Conservation (phyloP, 2,329 filamentous ascomycete species). For the Pezicula neosporulosa region DNA sequence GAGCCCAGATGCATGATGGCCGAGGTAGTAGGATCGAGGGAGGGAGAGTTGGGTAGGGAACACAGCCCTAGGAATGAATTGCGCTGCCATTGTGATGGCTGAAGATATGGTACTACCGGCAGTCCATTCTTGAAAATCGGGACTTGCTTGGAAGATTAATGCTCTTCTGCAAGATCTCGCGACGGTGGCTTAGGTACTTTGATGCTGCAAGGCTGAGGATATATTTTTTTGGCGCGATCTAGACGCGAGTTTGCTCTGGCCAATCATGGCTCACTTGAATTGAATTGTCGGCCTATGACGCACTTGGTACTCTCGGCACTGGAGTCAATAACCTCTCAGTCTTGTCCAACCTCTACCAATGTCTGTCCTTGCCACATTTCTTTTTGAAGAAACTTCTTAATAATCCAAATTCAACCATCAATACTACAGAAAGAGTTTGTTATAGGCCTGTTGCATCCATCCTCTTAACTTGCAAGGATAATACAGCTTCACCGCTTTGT, state of each 20-base stretch:
- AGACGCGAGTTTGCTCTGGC: neutral
- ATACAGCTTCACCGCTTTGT: no score
- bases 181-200: neutral
- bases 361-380: no score
- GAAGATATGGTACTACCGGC: neutral
- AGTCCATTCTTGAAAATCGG: neutral
- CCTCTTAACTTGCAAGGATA: no score
- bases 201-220: neutral
- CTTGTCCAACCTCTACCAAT: no score
- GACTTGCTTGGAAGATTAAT: neutral
- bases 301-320: no score
- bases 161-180: neutral
- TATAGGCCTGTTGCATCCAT: no score
- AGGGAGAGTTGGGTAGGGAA: constrained; percentile 74
- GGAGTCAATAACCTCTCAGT: no score
- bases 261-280: no score
- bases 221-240: neutral
- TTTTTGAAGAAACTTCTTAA: no score
- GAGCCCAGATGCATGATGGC: constrained; percentile 83
- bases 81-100: constrained; percentile 5
- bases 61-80: constrained; percentile 68
- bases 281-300: no score
- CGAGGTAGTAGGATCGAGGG: constrained; percentile 87
- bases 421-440: no score
- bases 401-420: no score